These are phyloP conservation scores for Lolium rigidum DNA, from an alignment of 176 grass and related monocot species.

Conservation along the genomic window DNA sequence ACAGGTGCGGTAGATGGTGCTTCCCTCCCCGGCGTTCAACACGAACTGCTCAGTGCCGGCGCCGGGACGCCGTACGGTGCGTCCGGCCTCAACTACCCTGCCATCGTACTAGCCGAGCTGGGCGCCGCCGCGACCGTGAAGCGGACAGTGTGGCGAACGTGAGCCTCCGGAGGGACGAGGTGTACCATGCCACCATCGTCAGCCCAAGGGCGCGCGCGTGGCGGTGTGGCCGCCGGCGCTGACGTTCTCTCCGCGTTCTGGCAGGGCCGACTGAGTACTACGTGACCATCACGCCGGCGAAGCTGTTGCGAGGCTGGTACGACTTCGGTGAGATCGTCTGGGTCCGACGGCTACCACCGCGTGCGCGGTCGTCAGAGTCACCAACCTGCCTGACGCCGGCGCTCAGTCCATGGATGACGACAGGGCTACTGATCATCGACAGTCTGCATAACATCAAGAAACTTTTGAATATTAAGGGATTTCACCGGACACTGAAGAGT, in stretches of 20 bases:
- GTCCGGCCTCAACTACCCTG: conserved; percentile 72
- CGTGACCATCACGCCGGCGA: conserved; percentile 53
- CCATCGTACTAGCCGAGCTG: conserved; percentile 66
- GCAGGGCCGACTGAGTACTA: conserved; percentile 41
- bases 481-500: conserved; percentile 27
- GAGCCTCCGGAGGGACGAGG: conserved; percentile 47
- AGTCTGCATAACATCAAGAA: neutral
- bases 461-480: conserved; percentile 53
- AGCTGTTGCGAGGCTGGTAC: conserved; percentile 50
- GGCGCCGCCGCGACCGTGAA: conserved; percentile 50
- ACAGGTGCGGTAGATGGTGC: conserved; percentile 69
- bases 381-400: neutral
- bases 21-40: conserved; percentile 51
- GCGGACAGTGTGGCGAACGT: conserved; percentile 81
- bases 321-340: too few species aligned
- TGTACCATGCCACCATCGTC: conserved; percentile 50
- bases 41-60: neutral
- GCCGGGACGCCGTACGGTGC: too few species aligned
- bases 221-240: conserved; percentile 64
- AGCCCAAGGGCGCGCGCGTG: too few species aligned
- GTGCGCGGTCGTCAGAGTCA: conserved; percentile 58
- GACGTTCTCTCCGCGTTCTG: conserved; percentile 40
- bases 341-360: too few species aligned
- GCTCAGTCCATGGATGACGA: too few species aligned
- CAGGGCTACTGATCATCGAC: neutral